phyloP scores from a whole-genome alignment of 2,329 filamentous ascomycete genomes.

The Pseudogymnoascus sp. region DNA sequence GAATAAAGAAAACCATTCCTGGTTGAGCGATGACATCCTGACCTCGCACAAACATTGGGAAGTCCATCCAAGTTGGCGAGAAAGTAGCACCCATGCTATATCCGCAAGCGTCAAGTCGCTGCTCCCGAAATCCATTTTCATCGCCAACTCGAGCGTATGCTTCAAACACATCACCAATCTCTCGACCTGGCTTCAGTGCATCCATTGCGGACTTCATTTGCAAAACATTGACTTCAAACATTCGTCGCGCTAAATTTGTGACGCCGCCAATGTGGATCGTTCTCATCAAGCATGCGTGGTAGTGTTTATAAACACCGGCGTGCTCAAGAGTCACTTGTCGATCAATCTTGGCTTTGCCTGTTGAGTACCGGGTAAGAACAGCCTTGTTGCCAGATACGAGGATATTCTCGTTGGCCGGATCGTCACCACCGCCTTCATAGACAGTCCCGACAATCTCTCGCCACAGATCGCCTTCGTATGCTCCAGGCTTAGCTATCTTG shows the following conservation, averaged over 20 bases:
- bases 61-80: slow-evolving; percentile 20
- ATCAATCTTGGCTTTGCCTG: slow-evolving; percentile 26
- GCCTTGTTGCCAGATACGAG: slow-evolving; percentile 29
- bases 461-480: slow-evolving; percentile 29
- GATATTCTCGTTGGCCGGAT: slow-evolving; percentile 30
- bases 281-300: slow-evolving; percentile 28
- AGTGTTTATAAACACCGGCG: slow-evolving; percentile 29
- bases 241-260: slow-evolving; percentile 21
- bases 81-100: slow-evolving; percentile 28
- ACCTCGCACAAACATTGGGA: slow-evolving; percentile 18
- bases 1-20: slow-evolving; percentile 30
- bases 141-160: slow-evolving; percentile 26
- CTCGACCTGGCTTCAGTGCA: slow-evolving; percentile 23
- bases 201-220: slow-evolving; percentile 24
- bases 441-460: slow-evolving; percentile 28
- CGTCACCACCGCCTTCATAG: slow-evolving; percentile 29
- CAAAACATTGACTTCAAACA: slow-evolving; percentile 24
- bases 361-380: slow-evolving; percentile 27
- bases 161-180: slow-evolving; percentile 25
- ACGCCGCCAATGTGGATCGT: slow-evolving; percentile 21
- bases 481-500: slow-evolving; percentile 28
- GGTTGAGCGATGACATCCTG: slow-evolving; percentile 18
- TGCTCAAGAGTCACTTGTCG: slow-evolving; percentile 29
- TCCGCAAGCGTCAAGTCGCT: slow-evolving; percentile 26
- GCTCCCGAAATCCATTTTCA: slow-evolving; percentile 26